These are phyloP conservation scores for Lactifluus rugatus DNA, from an alignment of 768 basidiomycete genomes.

Conservation along the genomic window DNA sequence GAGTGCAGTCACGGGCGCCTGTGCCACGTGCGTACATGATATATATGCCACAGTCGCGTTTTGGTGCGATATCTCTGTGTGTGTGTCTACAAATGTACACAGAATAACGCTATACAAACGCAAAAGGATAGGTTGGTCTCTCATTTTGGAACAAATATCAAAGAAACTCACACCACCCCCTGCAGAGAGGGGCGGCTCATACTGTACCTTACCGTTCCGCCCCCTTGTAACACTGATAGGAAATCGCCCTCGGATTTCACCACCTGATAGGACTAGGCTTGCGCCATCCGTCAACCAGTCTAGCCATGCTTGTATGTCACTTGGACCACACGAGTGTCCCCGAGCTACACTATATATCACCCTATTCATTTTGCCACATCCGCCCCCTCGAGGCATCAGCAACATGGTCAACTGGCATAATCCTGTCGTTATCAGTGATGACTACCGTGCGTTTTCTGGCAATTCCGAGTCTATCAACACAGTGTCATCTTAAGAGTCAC, in stretches of 20 bases:
- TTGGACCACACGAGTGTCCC: neutral
- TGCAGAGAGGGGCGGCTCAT: too few relatives aligned
- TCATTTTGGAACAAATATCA: too few relatives aligned
- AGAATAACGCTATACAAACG: too few relatives aligned
- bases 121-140: too few relatives aligned
- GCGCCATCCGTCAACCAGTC: neutral
- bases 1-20: too few relatives aligned
- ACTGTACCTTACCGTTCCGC: neutral
- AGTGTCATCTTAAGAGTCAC: neutral
- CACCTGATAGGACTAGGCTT: neutral
- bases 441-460: neutral
- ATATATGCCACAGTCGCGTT: too few relatives aligned
- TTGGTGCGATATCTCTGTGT: too few relatives aligned
- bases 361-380: neutral
- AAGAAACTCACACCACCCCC: too few relatives aligned
- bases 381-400: neutral
- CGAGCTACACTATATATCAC: neutral
- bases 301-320: neutral
- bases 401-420: slow-evolving; percentile 8
- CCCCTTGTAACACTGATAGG: neutral
- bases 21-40: too few relatives aligned
- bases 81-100: too few relatives aligned
- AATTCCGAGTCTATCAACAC: neutral
- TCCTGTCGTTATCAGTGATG: neutral
- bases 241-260: neutral